Conservation (phyloP, 805 yeast genomes). For the Cyberlindnera veronae region DNA sequence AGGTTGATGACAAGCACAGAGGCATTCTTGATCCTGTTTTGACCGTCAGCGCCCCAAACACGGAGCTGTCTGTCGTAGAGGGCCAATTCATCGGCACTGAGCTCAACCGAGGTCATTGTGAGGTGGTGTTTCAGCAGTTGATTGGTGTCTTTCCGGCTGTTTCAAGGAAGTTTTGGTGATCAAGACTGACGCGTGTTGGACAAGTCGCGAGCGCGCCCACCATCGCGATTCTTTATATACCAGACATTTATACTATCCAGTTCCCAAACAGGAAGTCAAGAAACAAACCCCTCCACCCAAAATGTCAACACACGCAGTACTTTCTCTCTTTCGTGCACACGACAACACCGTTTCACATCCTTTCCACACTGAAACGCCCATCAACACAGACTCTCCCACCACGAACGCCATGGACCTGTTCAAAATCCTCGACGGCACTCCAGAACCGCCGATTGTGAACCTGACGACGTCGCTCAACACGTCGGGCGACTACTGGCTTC, state of each 20-base stretch:
- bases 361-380: not conserved
- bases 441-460: conserved; percentile 70
- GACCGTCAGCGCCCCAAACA: conserved; percentile 95
- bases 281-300: not conserved
- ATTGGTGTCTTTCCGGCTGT: too few species aligned
- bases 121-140: too few species aligned
- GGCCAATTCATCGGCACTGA: conserved; percentile 72
- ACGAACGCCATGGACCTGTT: conserved; percentile 54
- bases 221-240: too few species aligned
- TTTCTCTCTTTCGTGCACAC: too few species aligned
- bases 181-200: too few species aligned
- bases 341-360: not conserved
- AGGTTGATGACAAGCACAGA: conserved; percentile 65
- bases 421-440: conserved; percentile 75
- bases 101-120: too few species aligned
- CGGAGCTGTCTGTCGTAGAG: conserved; percentile 93
- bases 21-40: conserved; percentile 68
- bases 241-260: not conserved
- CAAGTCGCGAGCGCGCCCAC: too few species aligned
- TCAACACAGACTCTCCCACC: not conserved
- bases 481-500: conserved; percentile 65
- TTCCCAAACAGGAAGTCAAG: not conserved
- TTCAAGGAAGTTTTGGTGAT: too few species aligned
- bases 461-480: conserved; percentile 28
- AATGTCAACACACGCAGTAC: too few species aligned